Conservation (phyloP, 768 basidiomycete species). For the Termitomyces sp. region DNA sequence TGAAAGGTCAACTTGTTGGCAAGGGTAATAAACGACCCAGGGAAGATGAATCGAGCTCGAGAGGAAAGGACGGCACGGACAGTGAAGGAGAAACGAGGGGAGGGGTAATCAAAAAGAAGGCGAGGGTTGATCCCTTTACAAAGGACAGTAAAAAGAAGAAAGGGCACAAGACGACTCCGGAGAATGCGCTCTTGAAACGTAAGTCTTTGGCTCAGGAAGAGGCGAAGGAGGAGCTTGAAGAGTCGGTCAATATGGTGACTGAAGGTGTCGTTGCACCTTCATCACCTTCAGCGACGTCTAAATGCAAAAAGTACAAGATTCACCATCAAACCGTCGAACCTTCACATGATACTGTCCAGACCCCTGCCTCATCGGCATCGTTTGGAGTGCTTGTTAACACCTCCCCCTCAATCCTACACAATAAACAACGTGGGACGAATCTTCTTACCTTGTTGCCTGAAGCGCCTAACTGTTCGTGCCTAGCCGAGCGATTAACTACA, state of each 20-base stretch:
- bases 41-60: constrained; percentile 31
- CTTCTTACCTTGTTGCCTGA: background rate
- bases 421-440: background rate
- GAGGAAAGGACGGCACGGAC: constrained; percentile 24
- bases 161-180: constrained; percentile 13
- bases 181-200: background rate
- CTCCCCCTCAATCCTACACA: background rate
- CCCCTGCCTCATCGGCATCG: background rate
- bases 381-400: background rate
- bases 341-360: background rate
- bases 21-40: constrained; percentile 42
- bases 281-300: constrained; percentile 1
- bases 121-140: constrained; percentile 54
- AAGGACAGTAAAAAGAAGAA: constrained; percentile 38
- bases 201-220: background rate
- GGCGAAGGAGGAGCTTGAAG: constrained; percentile 1
- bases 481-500: background rate
- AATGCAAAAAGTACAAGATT: constrained; percentile 6
- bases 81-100: constrained; percentile 60
- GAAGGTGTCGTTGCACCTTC: background rate
- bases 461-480: background rate
- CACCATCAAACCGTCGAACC: background rate
- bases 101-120: constrained; percentile 54
- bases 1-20: constrained; percentile 55
- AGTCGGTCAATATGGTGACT: constrained; percentile 1